These are phyloP conservation scores for Powellomyces hirtus DNA, from an alignment of 192 early-diverging fungal species.

Conservation along the genomic window DNA sequence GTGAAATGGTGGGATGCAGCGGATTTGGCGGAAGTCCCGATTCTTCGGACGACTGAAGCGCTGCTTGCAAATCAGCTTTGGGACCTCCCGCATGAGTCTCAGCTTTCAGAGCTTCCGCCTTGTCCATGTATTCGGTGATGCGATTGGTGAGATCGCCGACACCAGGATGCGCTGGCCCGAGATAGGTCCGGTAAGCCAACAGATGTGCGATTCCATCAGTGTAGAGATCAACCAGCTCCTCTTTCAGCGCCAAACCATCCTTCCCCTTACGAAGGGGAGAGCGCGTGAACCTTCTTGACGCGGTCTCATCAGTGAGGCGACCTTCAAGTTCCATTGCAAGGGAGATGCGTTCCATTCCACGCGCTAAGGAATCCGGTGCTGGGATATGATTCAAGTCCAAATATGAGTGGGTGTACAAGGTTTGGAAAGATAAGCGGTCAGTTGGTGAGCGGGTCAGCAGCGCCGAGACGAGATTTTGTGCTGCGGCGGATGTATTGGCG, in stretches of 20 bases:
- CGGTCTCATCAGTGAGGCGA: too few relatives aligned
- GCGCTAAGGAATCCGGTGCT: neutral
- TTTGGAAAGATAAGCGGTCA: conserved; percentile 6
- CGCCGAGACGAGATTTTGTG: conserved; percentile 12
- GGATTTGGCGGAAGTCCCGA: neutral
- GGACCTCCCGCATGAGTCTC: neutral
- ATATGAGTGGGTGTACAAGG: conserved; percentile 18
- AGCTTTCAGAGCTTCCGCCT: conserved; percentile 17
- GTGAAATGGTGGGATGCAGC: neutral
- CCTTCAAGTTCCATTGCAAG: neutral
- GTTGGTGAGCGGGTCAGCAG: conserved; percentile 23
- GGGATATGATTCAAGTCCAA: conserved; percentile 26
- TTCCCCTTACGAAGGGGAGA: too few relatives aligned
- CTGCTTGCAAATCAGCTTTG: neutral
- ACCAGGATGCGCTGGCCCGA: neutral
- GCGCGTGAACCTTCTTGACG: too few relatives aligned
- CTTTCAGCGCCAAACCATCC: neutral
- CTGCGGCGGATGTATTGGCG: neutral
- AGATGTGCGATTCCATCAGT: conserved; percentile 21
- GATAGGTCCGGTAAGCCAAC: conserved; percentile 23
- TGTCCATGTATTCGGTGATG: conserved; percentile 9
- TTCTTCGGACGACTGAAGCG: neutral
- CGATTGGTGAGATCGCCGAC: conserved; percentile 3
- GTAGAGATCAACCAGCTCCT: conserved; percentile 17
- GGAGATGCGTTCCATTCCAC: conserved; percentile 6